Base-by-base conservation (phyloP, 2,329 filamentous ascomycete genomes). In the Epichloe gansuensis region DNA sequence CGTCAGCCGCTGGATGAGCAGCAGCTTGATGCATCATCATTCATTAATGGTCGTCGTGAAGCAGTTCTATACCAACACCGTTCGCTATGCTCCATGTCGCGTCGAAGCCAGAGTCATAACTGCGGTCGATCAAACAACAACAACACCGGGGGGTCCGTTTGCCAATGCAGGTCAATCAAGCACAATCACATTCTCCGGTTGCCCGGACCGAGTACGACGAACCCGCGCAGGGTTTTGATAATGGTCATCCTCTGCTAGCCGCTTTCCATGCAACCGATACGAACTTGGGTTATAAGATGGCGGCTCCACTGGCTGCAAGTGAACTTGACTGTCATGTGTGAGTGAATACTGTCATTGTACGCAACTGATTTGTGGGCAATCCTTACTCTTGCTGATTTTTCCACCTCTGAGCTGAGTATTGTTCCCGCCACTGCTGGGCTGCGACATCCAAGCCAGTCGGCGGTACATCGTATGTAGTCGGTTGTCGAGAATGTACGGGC, bases 181-280 rank as follows among this genome's bases (percentile, higher is more conserved):
- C 40, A 66, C 62, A 54, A 66, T 63, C 40, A 66, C 58, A 39
- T 66, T 55, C 34, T 63, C 63, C 11, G 56, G 57, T 47, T 54
- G 57, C 27, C 55, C 58, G 13, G 57, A 55, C 49, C 59, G 59
- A 21, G 51, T 15, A 38, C 52, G 52, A 34, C 44, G 45, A 8
- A 36, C 38, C 17, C 49, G 49, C 23, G 25, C 17, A 23, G 13
- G n/a, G 45, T 45, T 31, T 21, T 53, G 42, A 43, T 51, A 51
- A 27, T 51, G 45, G 27, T 49, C 52, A 51, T 53, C 44, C 17
- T 38, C 45, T 11, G 49, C 49, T 35, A 46, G 46, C 15, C 52
- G 45, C 44, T 54, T 54, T 11, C 49, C 52, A 34, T 49, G 46
- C 11, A 27, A 4, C 27, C 49, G 49, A 43, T 49, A 50, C 12